These are phyloP conservation scores for Alternaria arborescens DNA, from an alignment of 2,329 filamentous ascomycete genomes.

Conservation along the genomic window DNA sequence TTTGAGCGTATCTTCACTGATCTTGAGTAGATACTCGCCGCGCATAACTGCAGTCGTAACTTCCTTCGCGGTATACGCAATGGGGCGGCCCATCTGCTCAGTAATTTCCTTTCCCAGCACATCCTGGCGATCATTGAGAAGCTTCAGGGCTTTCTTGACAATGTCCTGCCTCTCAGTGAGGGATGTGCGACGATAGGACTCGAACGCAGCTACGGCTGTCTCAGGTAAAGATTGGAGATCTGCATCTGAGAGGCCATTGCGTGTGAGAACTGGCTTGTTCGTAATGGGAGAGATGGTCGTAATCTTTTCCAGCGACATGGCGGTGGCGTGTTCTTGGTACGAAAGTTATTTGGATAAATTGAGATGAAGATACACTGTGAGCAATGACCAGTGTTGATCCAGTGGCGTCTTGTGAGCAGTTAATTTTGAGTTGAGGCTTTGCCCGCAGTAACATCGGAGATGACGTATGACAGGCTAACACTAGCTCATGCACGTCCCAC, in stretches of 20 bases:
- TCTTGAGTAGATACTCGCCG: constrained; percentile 84
- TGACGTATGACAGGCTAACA: constrained; percentile 24
- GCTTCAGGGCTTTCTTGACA: constrained; percentile 78
- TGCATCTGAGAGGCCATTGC: constrained; percentile 74
- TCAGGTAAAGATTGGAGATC: constrained; percentile 78
- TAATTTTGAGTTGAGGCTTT: constrained; percentile 27
- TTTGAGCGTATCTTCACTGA: constrained; percentile 78
- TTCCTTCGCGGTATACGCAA: constrained; percentile 84
- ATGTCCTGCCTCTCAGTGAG: constrained; percentile 80
- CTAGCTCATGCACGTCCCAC: constrained; percentile 16
- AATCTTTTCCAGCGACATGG: constrained; percentile 65
- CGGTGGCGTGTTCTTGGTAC: constrained; percentile 25
- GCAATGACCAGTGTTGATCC: constrained; percentile 16
- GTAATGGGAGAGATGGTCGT: constrained; percentile 90
- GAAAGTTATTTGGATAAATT: constrained; percentile 24
- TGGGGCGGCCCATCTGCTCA: constrained; percentile 93
- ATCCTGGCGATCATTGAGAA: constrained; percentile 76
- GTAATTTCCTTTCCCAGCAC: constrained; percentile 85
- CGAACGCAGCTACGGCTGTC: constrained; percentile 77
- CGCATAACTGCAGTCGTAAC: constrained; percentile 85
- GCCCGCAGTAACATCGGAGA: constrained; percentile 18
- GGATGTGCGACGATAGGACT: constrained; percentile 76
- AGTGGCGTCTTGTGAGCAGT: constrained; percentile 20
- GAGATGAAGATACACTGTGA: constrained; percentile 21
- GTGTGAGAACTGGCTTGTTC: constrained; percentile 82